Conservation (phyloP, 768 basidiomycete species). For the Pleurotus giganteus region DNA sequence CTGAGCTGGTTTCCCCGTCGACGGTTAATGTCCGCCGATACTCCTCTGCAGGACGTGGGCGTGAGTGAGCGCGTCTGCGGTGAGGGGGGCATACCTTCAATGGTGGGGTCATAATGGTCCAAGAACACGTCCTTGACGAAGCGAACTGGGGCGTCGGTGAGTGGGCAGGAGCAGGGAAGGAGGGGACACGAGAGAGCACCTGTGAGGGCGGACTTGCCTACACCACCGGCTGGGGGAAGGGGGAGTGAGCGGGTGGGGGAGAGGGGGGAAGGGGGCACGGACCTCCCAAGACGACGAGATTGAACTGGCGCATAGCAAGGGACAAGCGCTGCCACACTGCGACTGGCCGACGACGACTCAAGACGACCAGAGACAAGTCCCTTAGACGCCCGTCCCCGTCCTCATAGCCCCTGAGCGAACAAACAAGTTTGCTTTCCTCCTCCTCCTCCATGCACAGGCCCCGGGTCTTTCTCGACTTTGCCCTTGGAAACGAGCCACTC, state of each 20-base stretch:
- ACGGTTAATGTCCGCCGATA: slow-evolving; percentile 66
- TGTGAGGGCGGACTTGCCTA: slow-evolving; percentile 86
- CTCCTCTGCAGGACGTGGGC: slow-evolving; percentile 48
- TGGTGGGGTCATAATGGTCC: slow-evolving; percentile 80
- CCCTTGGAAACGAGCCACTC: slow-evolving; percentile 42
- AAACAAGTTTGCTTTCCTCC: not conserved
- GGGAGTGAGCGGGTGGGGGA: slow-evolving; percentile 4
- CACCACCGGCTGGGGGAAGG: slow-evolving; percentile 66
- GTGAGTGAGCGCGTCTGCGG: slow-evolving; percentile 8
- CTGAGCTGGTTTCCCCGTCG: slow-evolving; percentile 61
- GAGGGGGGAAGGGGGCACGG: slow-evolving; percentile 17
- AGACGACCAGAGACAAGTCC: not conserved
- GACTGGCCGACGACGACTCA: too few species aligned
- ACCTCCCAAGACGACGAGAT: slow-evolving; percentile 82
- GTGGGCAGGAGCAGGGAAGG: not conserved
- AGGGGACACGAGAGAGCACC: slow-evolving; percentile 24
- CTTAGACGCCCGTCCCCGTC: not conserved
- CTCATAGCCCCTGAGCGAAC: not conserved
- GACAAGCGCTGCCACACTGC: too few species aligned
- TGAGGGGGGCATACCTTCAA: slow-evolving; percentile 56
- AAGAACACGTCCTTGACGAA: slow-evolving; percentile 73
- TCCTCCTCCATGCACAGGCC: slow-evolving; percentile 45
- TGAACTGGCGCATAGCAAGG: slow-evolving; percentile 63
- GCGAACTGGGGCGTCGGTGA: slow-evolving; percentile 41
- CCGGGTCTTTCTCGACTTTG: slow-evolving; percentile 70